These are phyloP conservation scores for Xylaria arbuscula DNA, from an alignment of 2,329 filamentous ascomycete genomes.

Conservation along the genomic window DNA sequence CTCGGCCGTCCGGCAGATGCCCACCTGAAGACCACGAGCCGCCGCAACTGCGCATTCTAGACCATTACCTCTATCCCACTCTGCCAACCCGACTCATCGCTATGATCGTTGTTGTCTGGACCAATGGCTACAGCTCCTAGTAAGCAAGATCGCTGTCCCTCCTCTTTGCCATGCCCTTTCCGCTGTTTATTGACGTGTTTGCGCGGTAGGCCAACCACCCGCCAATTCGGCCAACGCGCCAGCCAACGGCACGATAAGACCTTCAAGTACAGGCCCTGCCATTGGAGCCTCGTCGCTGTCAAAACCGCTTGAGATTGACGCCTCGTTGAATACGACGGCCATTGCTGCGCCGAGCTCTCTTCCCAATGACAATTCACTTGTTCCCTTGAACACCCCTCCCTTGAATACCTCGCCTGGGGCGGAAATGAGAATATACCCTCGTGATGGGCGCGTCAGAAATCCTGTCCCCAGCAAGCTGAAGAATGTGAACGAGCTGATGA, in stretches of 20 bases:
- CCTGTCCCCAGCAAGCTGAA: conserved; percentile 72
- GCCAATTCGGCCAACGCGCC: conserved; percentile 47
- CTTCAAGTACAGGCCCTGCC: conserved; percentile 36
- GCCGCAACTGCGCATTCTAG: conserved; percentile 37
- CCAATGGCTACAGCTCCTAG: conserved; percentile 49
- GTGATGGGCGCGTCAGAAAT: conserved; percentile 65
- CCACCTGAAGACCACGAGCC: conserved; percentile 39
- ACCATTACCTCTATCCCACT: conserved; percentile 24
- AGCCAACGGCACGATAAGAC: conserved; percentile 35
- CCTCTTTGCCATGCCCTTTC: conserved; percentile 2
- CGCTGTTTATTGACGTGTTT: conserved; percentile 38
- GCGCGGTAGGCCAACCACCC: conserved; percentile 44
- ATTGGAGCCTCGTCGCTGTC: conserved; percentile 39
- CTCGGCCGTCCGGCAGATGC: conserved; percentile 40
- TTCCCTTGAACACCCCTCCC: not conserved
- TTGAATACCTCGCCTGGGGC: conserved; percentile 41
- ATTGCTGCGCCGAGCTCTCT: conserved; percentile 40
- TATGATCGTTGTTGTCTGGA: conserved; percentile 44
- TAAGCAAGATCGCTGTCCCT: conserved; percentile 34
- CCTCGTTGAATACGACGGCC: conserved; percentile 40
- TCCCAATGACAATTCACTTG: conserved; percentile 39
- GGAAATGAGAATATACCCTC: conserved; percentile 48
- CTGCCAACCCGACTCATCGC: conserved; percentile 38
- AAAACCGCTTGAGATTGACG: conserved; percentile 42
- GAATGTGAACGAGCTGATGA: conserved; percentile 65